Evolutionary conservation across 495 filamentous ascomycete genomes (phyloP).

Genomic region (Cetradonia linearis): DNA sequence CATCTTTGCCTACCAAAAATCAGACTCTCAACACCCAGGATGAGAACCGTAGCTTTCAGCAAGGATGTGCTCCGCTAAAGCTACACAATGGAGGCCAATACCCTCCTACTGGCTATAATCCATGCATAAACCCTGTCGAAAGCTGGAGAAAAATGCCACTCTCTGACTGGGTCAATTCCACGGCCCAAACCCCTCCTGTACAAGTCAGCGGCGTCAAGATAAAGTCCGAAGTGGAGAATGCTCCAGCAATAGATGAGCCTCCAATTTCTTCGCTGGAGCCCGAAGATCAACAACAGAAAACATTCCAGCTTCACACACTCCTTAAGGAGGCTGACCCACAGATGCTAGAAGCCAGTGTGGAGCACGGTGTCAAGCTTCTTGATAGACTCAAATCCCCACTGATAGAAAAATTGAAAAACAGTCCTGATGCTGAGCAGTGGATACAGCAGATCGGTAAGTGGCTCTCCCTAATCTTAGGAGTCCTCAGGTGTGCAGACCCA

Average conservation of each 20-base stretch:
- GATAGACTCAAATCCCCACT: constrained; percentile 28
- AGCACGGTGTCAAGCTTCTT: constrained; percentile 30
- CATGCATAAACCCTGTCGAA: too few relatives aligned
- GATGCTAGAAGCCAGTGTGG: constrained; percentile 34
- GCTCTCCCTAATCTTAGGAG: neutral
- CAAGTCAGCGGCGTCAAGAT: neutral
- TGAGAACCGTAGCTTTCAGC: neutral
- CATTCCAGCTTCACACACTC: constrained; percentile 30
- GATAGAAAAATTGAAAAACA: constrained; percentile 9
- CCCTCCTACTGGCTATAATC: too few relatives aligned
- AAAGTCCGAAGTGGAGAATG: too few relatives aligned
- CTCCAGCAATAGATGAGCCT: constrained; percentile 5
- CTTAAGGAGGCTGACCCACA: constrained; percentile 31
- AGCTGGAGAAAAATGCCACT: neutral
- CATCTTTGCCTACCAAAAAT: neutral
- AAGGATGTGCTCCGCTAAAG: neutral
- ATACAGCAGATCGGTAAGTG: constrained; percentile 31
- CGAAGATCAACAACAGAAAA: constrained; percentile 18
- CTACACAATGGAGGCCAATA: neutral
- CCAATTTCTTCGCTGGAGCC: constrained; percentile 1
- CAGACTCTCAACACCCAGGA: neutral
- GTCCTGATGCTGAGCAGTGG: constrained; percentile 33
- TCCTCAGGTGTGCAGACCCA: neutral
- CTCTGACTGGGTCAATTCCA: too few relatives aligned
- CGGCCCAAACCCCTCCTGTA: too few relatives aligned